Evolutionary conservation across 352 stramenopile species (phyloP), one percentile per base, ranked within the genome.

Genomic region (Phytophthora sojae): DNA sequence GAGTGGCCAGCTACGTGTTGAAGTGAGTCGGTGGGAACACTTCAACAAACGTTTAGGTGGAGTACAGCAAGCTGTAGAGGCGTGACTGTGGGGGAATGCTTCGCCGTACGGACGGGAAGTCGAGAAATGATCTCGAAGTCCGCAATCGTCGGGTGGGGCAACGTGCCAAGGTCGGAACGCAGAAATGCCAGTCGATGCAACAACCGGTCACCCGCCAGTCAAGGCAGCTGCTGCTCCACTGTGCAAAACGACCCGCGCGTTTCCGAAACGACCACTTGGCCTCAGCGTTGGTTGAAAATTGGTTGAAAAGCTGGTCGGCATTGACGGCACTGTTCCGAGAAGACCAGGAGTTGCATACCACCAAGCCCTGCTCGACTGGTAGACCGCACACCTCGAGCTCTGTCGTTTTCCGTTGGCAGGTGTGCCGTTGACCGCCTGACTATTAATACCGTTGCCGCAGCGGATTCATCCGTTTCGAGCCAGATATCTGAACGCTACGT

Each of bases 1-100:
- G 57, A 61, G 44, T 57, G 44, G 64, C 57, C 65, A 66, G 79
- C 54, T 77, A 71, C 60, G 69, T 65, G 59, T 69, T 71, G 50
- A 77, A 69, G 69, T 68, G 51, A 70, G 63, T 64, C 74, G 37
- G 66, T 61, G 29, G 62, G 44, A 63, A 51, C 57, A 68, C 60
- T 75, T 63, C 67, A 78, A 76, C 67, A 50, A 71, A 81, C 62
- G 70, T 81, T 76, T 72, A 73, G 64, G 71, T 77, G 71, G 42
- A 65, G 61, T 81, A 81, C 70, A 78, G 70, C 73, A 57, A 72
- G 69, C 69, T 64, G 58, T 56, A 59, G 51, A 65, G 57, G 62
- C 61, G 74, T 76, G 75, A 75, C 66, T 74, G 67, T 79, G 58
- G 49, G 29, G 54, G 60, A 76, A 65, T 65, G 64, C 63, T 80